A percentile compares a stretch with the other conserved stretches of the same genome.
Conservation (phyloP, 108 stramenopile species). For the Epithemia pelagica region DNA sequence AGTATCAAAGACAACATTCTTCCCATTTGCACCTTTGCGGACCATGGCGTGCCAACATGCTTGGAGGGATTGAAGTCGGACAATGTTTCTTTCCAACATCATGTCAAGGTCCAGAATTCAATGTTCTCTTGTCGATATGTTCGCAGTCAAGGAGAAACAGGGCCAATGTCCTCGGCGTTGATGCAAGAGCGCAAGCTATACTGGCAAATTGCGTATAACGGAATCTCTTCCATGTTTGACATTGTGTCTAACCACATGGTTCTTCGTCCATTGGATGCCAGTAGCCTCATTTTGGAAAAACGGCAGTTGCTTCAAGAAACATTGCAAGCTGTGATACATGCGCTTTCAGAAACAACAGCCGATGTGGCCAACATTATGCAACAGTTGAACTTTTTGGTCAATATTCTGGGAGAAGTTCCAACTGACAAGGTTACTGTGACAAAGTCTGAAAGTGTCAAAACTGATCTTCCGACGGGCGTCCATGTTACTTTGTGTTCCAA, state of each 20-base stretch:
- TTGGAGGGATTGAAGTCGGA: neutral
- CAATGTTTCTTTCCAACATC: neutral
- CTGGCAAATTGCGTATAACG: neutral
- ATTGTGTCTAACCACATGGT: neutral
- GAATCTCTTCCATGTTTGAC: neutral
- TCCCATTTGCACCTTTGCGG: neutral
- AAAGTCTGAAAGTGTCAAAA: neutral
- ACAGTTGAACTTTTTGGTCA: neutral
- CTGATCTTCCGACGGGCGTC: neutral
- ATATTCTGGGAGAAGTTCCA: neutral
- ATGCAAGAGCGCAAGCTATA: neutral
- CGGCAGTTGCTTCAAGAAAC: neutral
- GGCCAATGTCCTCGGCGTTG: neutral
- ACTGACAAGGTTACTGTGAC: neutral
- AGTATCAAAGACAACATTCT: neutral
- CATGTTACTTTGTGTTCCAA: neutral
- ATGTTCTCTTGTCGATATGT: neutral
- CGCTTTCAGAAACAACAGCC: neutral
- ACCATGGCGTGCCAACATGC: neutral
- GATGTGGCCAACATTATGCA: neutral
- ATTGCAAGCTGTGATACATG: neutral
- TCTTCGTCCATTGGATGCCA: neutral
- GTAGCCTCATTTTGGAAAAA: neutral
- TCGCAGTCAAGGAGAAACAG: neutral
- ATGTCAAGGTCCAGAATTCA: neutral